These are phyloP conservation scores for Anthoceros angustus DNA, from an alignment of 225 moss, liverwort and hornwort genomes.

Conservation along the genomic window DNA sequence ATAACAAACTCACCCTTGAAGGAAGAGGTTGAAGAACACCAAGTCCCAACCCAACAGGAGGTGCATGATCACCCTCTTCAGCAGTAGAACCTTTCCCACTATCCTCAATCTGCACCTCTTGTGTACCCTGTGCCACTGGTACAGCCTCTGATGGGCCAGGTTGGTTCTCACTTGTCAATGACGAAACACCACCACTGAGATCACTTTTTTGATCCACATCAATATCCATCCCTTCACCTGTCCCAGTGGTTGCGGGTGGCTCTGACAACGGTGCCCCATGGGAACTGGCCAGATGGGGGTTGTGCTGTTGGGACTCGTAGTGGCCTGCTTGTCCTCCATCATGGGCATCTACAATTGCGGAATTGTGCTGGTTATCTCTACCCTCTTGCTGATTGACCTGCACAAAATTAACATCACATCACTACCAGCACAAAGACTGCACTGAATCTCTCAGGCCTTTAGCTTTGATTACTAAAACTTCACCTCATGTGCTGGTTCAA, in stretches of 20 bases:
- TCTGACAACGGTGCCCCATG: not conserved
- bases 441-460: not conserved
- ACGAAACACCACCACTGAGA: not conserved
- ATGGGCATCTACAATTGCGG: not conserved
- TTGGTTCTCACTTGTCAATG: constrained; percentile 5
- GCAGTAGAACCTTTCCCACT: constrained; percentile 17
- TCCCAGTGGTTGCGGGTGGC: not conserved
- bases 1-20: constrained; percentile 52
- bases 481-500: too few relatives aligned
- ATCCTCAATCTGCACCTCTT: constrained; percentile 21
- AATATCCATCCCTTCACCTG: not conserved
- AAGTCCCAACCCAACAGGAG: constrained; percentile 76
- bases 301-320: not conserved
- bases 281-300: not conserved
- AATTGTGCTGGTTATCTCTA: not conserved
- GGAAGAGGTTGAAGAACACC: constrained; percentile 76
- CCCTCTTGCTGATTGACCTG: constrained; percentile 28
- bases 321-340: not conserved
- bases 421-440: constrained; percentile 21
- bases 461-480: not conserved
- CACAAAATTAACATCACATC: constrained; percentile 24
- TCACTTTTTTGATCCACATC: not conserved
- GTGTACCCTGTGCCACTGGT: constrained; percentile 19
- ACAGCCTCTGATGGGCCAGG: constrained; percentile 27
- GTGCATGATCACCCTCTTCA: constrained; percentile 17